Evolutionary conservation across 768 basidiomycete genomes (phyloP).

Genomic region (Tulasnella sp.): DNA sequence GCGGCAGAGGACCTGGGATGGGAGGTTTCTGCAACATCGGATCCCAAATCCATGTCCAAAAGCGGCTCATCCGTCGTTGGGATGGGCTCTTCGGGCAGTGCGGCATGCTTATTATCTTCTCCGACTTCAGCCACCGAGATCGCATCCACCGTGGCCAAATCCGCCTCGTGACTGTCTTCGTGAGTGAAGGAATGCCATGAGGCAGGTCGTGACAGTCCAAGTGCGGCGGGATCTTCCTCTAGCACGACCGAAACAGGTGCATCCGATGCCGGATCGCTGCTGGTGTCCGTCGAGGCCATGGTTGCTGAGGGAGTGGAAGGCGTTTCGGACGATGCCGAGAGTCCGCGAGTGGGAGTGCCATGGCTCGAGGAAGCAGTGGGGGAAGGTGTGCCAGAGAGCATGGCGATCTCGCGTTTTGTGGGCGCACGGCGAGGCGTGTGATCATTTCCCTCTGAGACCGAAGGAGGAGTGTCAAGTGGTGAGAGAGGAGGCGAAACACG

Average conservation of each 20-base stretch:
- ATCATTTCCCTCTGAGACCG: neutral
- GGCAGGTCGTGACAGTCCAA: neutral
- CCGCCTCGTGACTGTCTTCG: neutral
- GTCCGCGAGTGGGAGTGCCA: neutral
- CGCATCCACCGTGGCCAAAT: neutral
- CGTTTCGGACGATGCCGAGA: neutral
- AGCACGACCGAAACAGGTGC: neutral
- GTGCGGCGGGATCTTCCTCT: constrained; percentile 7
- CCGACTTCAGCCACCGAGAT: neutral
- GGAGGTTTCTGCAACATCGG: neutral
- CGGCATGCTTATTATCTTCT: neutral
- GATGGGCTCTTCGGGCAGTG: neutral
- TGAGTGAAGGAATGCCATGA: neutral
- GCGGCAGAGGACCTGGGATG: neutral
- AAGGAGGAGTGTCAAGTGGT: neutral
- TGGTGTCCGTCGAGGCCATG: neutral
- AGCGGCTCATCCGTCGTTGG: neutral
- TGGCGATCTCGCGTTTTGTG: constrained; percentile 7
- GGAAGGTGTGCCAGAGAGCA: neutral
- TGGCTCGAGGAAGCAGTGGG: neutral
- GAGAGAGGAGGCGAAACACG: neutral
- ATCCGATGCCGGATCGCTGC: neutral
- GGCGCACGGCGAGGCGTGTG: neutral
- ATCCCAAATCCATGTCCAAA: neutral
- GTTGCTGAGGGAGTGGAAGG: neutral